Conservation (phyloP, 306 rosid genomes). For the Crotalaria pallida region DNA sequence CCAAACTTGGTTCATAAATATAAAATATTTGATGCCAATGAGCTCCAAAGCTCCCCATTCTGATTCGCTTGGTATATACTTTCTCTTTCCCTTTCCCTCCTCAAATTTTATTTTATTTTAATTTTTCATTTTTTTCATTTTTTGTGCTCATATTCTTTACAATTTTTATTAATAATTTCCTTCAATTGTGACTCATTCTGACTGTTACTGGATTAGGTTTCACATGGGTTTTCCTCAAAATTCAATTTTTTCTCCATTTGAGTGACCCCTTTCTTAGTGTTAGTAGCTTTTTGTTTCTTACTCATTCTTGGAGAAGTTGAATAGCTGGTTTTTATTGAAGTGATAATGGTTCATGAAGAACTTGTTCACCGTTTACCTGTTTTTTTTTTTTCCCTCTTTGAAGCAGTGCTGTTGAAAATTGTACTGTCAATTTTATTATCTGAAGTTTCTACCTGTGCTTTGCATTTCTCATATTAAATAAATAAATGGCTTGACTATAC, state of each 20-base stretch:
- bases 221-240: background rate
- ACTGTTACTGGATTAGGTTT: background rate
- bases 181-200: background rate
- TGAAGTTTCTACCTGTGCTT: background rate
- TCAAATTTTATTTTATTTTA: too few species aligned
- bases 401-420: background rate
- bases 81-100: background rate
- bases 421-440: background rate
- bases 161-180: background rate
- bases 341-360: background rate
- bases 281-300: background rate
- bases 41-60: slow-evolving; percentile 12
- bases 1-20: too few species aligned
- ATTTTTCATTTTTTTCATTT: background rate
- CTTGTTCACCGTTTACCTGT: background rate
- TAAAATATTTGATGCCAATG: too few species aligned
- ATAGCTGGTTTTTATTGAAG: background rate
- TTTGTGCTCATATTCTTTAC: background rate
- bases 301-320: background rate
- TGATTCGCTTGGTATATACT: slow-evolving; percentile 22
- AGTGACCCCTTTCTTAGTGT: background rate
- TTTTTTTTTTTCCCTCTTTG: background rate
- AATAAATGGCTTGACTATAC: slow-evolving; percentile 16
- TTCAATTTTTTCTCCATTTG: background rate
- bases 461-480: slow-evolving; percentile 9